phyloP scores from a whole-genome alignment of 1,284 basidiomycete genomes.

The Fomitopsis palustris region DNA sequence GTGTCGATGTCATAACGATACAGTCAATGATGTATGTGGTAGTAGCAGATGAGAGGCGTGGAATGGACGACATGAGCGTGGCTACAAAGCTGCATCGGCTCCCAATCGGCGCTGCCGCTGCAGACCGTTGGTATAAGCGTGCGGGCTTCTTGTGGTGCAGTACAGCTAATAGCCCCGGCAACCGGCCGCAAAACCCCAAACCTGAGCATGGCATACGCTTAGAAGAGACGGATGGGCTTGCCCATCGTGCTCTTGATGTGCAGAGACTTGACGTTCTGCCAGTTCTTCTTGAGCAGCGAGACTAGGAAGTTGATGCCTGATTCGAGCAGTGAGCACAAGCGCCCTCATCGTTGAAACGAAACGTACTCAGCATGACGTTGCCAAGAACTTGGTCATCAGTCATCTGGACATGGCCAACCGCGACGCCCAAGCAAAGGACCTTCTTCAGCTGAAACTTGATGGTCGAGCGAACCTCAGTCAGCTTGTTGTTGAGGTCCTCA shows the following conservation, averaged over 20 bases:
- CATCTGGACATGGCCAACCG: conserved; percentile 98
- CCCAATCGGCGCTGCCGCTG: conserved; percentile 70
- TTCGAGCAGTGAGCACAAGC: conserved; percentile 8
- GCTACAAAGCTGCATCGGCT: conserved; percentile 55
- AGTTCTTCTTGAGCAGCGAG: conserved; percentile 99
- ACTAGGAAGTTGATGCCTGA: conserved; percentile 99
- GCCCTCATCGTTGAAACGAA: too few relatives aligned
- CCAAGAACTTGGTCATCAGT: conserved; percentile 94
- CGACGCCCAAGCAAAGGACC: conserved; percentile 98
- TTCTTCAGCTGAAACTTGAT: conserved; percentile 99
- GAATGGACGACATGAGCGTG: background rate
- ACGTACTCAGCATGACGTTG: conserved; percentile 94
- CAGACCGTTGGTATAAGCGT: conserved; percentile 84
- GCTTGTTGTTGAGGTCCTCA: conserved; percentile 92
- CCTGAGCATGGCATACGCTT: conserved; percentile 28
- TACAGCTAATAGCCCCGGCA: conserved; percentile 36
- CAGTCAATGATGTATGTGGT: background rate
- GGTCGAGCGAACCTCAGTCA: conserved; percentile 95
- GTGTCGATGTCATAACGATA: conserved; percentile 1
- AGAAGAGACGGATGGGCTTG: conserved; percentile 94
- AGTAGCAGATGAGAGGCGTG: background rate
- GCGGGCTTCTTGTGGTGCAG: conserved; percentile 88
- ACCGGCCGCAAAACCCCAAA: conserved; percentile 10
- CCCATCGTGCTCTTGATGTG: conserved; percentile 99
- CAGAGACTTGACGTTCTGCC: conserved; percentile 99